Evolutionary conservation across 805 yeast genomes (phyloP), one percentile per base, ranked within the genome.

Genomic region (Ogataea methanolica): DNA sequence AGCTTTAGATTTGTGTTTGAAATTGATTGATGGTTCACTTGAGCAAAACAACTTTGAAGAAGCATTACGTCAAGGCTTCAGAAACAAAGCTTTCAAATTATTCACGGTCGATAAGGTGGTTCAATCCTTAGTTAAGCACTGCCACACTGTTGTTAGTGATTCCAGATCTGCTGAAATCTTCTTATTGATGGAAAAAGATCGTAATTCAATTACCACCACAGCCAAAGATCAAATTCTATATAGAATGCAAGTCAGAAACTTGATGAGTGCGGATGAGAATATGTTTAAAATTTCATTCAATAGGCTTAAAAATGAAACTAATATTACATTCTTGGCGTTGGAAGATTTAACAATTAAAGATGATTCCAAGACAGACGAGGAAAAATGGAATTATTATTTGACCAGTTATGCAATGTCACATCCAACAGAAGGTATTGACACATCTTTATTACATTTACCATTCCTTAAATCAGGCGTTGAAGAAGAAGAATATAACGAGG

Each of bases 21-120:
- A 81, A 53, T 72, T 89, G 44, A 85, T 94, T 54, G 94, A 88
- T 55, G 96, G 96, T 29, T 94, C 89, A 35, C 69, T 94, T 42
- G 99, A 94, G 61, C 96, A 88, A 53, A 94, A 85, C 66, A 83
- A 90, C 85, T 95, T 87, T 65, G 99, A 94, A 70, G 99, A 94
- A 67, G 79, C 96, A 16, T 69, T 94, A 49, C 88, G 99, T 53
- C 97, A 92, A 72, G 97, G 95, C 0, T 94, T 87, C 71, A 80
- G 94, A 60, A 94, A 92, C 69, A 85, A 83, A 52, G 99, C 98
- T 0, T 94, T 87, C 72, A 89, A 89, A 65, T 69, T 94, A 47
- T 92, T 90, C 70, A 92, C 98, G 1, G 78, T 94, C 51, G 97
- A 94, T 65, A 94, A 91, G 69, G 96, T 91, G 23, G 79, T 90